A percentile compares a stretch with the other conserved stretches of the same genome.
These are phyloP conservation scores for Macaranga tanarius DNA, from an alignment of 441 rosid genomes.

Conservation along the genomic window DNA sequence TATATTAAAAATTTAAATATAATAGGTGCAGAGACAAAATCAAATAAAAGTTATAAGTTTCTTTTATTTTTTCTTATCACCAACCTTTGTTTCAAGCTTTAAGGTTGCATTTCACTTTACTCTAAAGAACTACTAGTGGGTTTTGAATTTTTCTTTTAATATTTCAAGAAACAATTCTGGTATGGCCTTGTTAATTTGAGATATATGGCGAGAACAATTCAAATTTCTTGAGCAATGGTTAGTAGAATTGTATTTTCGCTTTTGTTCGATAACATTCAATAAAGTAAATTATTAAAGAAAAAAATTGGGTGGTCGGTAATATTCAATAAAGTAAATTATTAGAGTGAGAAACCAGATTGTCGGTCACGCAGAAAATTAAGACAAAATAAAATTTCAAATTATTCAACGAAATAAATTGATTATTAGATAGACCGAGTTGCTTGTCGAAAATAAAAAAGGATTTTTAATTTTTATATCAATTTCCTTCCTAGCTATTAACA, in stretches of 20 bases:
- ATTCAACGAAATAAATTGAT: no score
- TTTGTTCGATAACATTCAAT: neutral
- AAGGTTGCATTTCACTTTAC: slow-evolving; percentile 18
- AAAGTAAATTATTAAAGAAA: neutral
- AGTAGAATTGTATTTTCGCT: neutral
- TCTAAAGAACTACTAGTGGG: neutral
- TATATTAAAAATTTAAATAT: neutral
- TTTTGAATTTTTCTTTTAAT: neutral
- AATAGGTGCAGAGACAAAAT: slow-evolving; percentile 1
- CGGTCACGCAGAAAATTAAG: neutral
- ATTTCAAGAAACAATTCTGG: neutral
- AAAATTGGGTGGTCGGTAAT: no score
- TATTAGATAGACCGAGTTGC: no score
- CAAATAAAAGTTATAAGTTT: slow-evolving; percentile 4
- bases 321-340: neutral
- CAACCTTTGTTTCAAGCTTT: neutral
- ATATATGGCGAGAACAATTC: neutral
- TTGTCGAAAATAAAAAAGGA: no score
- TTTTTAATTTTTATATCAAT: neutral
- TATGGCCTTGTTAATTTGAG: neutral
- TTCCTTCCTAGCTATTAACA: neutral
- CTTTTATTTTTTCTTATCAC: slow-evolving; percentile 5
- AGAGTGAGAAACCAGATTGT: neutral
- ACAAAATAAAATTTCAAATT: neutral
- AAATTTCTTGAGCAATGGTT: neutral